Conservation (phyloP, 2,329 filamentous ascomycete genomes). For the Aureobasidium subglaciale region DNA sequence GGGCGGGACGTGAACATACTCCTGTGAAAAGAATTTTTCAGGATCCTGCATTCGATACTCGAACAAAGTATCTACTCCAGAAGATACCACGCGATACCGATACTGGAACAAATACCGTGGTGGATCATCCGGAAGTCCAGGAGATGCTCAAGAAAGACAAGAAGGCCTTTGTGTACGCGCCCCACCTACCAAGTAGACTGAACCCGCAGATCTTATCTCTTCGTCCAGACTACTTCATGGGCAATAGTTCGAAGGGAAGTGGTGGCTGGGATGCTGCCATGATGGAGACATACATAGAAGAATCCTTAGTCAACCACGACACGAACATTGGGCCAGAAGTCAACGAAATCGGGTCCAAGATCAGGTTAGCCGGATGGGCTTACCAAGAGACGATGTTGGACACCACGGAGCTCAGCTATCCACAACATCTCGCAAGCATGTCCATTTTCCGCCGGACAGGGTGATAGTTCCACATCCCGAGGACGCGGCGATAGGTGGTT, state of each 20-base stretch:
- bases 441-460: no score
- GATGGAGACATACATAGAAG: neutral
- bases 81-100: neutral
- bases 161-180: neutral
- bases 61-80: neutral
- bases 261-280: neutral
- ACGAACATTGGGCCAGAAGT: neutral
- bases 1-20: neutral
- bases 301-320: neutral
- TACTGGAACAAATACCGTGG: neutral
- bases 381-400: no score
- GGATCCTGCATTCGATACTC: neutral
- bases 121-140: neutral
- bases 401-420: no score
- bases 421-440: no score
- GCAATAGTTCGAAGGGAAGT: neutral
- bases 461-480: no score
- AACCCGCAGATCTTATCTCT: neutral
- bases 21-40: neutral
- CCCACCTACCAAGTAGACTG: neutral
- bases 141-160: neutral
- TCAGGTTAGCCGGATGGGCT: no score
- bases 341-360: neutral
- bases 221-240: neutral
- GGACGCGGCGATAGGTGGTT: no score